Percentiles rank a stretch among this genome's conserved stretches.
Conservation (phyloP, 2,329 filamentous ascomycete genomes). For the Knoxdaviesia capensis region DNA sequence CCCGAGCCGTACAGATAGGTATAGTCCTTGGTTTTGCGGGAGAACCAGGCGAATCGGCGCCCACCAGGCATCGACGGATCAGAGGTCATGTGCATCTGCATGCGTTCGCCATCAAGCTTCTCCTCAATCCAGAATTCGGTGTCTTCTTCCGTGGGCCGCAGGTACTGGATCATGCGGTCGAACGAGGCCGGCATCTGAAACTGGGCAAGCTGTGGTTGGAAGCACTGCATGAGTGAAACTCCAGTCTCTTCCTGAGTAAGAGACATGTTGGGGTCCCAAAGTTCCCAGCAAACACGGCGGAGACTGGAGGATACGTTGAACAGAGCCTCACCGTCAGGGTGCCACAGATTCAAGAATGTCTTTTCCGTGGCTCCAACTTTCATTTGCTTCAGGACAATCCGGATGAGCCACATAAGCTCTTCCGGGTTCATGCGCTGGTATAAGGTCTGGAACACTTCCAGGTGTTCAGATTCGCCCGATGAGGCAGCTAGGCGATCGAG, state of each 20-base stretch:
- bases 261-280: conserved; percentile 51
- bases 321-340: conserved; percentile 53
- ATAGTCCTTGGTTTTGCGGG: conserved; percentile 88
- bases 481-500: conserved; percentile 61
- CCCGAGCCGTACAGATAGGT: conserved; percentile 78
- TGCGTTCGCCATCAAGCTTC: conserved; percentile 89
- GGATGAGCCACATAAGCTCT: conserved; percentile 84
- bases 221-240: conserved; percentile 77
- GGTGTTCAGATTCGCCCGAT: conserved; percentile 64
- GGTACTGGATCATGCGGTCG: conserved; percentile 53
- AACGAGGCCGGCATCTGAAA: conserved; percentile 69
- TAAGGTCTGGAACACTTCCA: conserved; percentile 63
- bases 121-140: conserved; percentile 90
- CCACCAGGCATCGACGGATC: conserved; percentile 50
- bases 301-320: conserved; percentile 88
- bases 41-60: conserved; percentile 71
- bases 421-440: conserved; percentile 85
- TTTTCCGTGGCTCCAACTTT: conserved; percentile 64
- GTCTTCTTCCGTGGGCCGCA: conserved; percentile 47
- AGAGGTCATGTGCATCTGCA: conserved; percentile 82
- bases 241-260: conserved; percentile 58
- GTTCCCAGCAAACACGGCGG: conserved; percentile 82
- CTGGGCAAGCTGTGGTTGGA: conserved; percentile 85
- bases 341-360: conserved; percentile 70
- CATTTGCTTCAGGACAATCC: conserved; percentile 72